Evolutionary conservation across 202 grass and related monocot genomes (phyloP).

Genomic region (Bolboschoenoplectus hybrid): DNA sequence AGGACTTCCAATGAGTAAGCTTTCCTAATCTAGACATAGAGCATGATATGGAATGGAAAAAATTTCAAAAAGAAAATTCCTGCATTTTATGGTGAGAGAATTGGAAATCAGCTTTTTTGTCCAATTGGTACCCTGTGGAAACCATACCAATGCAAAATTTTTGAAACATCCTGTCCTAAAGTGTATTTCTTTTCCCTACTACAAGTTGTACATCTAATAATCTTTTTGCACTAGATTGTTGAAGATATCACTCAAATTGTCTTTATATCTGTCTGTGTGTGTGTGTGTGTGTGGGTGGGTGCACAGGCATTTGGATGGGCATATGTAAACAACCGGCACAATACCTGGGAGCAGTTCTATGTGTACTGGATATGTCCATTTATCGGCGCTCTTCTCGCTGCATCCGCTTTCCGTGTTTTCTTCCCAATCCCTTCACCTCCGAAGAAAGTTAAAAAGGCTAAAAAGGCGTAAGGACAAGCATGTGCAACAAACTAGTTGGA

Average conservation of each 20-base stretch:
- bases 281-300: not conserved
- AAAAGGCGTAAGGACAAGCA: conserved; percentile 57
- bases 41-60: conserved; percentile 6
- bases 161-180: not conserved
- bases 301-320: conserved; percentile 97
- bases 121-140: not conserved
- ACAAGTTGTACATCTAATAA: not conserved
- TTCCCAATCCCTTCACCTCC: conserved; percentile 41
- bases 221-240: not conserved
- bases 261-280: not conserved
- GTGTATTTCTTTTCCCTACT: not conserved
- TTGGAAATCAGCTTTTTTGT: not conserved
- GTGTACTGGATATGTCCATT: conserved; percentile 99
- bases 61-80: not conserved
- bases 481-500: not conserved
- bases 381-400: conserved; percentile 73
- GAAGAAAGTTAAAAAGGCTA: conserved; percentile 58
- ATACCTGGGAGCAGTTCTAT: conserved; percentile 95
- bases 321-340: conserved; percentile 75
- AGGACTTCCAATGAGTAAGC: not conserved
- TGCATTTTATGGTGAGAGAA: not conserved
- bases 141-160: not conserved
- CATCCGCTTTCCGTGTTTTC: conserved; percentile 67
- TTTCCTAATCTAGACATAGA: not conserved
- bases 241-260: not conserved